Conservation (phyloP, 768 basidiomycete species). For the Leucocoprinus sp. region DNA sequence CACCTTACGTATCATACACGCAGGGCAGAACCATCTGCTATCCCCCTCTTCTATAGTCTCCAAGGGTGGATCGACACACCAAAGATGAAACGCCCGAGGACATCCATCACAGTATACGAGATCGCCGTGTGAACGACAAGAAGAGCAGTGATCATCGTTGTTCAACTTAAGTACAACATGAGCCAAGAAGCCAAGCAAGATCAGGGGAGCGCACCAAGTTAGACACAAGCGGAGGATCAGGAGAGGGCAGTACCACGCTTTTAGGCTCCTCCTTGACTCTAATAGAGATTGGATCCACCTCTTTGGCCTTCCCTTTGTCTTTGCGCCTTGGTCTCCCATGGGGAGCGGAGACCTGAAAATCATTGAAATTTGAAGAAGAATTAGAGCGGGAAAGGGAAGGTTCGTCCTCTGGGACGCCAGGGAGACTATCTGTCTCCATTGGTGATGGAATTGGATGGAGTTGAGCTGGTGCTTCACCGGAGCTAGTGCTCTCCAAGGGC, state of each 20-base stretch:
- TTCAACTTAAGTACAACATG: constrained; percentile 27
- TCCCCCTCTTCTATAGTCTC: constrained; percentile 82
- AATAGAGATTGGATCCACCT: constrained; percentile 29
- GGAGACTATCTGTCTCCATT: constrained; percentile 36
- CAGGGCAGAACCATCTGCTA: constrained; percentile 75
- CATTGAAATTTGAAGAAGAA: constrained; percentile 37
- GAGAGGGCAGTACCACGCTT: constrained; percentile 30
- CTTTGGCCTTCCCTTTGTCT: constrained; percentile 51
- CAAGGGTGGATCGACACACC: constrained; percentile 95
- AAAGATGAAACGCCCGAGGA: constrained; percentile 90
- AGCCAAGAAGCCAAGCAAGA: constrained; percentile 10
- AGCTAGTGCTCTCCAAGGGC: constrained; percentile 32
- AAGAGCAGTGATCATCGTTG: constrained; percentile 83
- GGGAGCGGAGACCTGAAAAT: constrained; percentile 20
- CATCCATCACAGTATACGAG: constrained; percentile 98
- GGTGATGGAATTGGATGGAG: constrained; percentile 21
- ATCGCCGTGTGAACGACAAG: constrained; percentile 74
- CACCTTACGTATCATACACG: constrained; percentile 62
- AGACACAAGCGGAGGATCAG: constrained; percentile 29
- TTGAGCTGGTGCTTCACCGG: constrained; percentile 27
- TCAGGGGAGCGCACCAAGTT: constrained; percentile 30
- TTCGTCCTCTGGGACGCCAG: constrained; percentile 52
- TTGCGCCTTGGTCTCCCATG: constrained; percentile 30
- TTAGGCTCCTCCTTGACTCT: constrained; percentile 49
- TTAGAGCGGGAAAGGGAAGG: constrained; percentile 56